A percentile compares a stretch with the other conserved stretches of the same genome.
These are phyloP conservation scores for Cercospora nicotianae DNA, from an alignment of 2,329 filamentous ascomycete genomes.

Conservation along the genomic window DNA sequence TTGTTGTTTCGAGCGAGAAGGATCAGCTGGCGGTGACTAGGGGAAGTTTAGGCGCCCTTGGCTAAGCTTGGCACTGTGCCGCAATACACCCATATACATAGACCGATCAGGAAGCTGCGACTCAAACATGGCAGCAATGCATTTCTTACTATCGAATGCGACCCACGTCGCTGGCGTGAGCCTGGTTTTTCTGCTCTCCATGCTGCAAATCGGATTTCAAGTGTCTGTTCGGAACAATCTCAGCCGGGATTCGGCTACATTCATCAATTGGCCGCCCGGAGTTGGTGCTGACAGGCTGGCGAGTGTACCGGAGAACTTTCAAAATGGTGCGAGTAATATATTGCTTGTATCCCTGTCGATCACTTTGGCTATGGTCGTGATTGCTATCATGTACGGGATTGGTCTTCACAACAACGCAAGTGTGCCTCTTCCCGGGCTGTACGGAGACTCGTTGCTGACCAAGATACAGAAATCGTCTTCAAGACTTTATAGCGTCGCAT, in stretches of 20 bases:
- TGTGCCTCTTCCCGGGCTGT: not conserved
- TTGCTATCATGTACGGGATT: not conserved
- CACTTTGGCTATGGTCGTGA: not conserved
- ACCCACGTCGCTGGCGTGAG: not conserved
- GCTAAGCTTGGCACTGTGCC: not conserved
- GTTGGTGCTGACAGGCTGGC: not conserved
- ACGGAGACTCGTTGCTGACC: not conserved
- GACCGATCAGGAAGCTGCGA: not conserved
- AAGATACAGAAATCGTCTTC: not conserved
- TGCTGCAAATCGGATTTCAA: not conserved
- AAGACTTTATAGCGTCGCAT: not conserved
- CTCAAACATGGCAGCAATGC: not conserved
- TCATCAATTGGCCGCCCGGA: not conserved
- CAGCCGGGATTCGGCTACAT: not conserved
- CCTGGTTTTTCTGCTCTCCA: not conserved
- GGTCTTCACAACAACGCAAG: not conserved
- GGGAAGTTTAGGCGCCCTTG: not conserved
- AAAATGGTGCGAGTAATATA: not conserved
- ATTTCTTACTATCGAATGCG: not conserved
- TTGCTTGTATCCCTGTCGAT: not conserved
- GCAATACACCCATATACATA: not conserved
- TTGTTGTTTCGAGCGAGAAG: not conserved
- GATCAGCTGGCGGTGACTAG: not conserved
- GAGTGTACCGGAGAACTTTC: not conserved
- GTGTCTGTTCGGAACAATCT: not conserved